These are phyloP conservation scores for Saussurea involucrata DNA, from an alignment of 129 eudicot genomes.

Conservation along the genomic window DNA sequence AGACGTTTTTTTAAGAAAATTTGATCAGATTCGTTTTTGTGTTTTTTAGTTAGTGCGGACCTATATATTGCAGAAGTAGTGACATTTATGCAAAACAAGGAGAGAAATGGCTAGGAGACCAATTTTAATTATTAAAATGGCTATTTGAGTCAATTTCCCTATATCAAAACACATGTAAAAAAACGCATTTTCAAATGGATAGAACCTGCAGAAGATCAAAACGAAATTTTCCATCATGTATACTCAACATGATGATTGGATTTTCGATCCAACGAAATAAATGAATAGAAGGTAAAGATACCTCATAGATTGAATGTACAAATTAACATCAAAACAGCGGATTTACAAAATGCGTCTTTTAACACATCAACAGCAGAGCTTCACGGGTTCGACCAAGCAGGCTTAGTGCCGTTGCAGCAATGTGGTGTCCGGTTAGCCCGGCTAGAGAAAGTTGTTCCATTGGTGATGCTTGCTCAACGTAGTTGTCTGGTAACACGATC, in stretches of 20 bases:
- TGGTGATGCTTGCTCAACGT: constrained; percentile 79
- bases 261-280: constrained; percentile 8
- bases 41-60: too few species aligned
- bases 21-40: too few species aligned
- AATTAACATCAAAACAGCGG: not conserved
- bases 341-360: not conserved
- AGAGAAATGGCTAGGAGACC: too few species aligned
- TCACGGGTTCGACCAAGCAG: constrained; percentile 95
- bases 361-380: constrained; percentile 88
- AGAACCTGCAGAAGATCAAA: not conserved
- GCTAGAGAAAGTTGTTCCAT: constrained; percentile 81
- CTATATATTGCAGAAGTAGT: too few species aligned
- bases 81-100: too few species aligned
- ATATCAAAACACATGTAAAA: not conserved
- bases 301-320: constrained; percentile 10
- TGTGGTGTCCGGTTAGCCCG: constrained; percentile 86
- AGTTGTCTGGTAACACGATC: constrained; percentile 79
- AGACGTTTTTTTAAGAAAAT: too few species aligned
- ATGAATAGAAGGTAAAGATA: not conserved
- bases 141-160: too few species aligned
- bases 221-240: constrained; percentile 12
- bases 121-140: too few species aligned
- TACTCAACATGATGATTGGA: not conserved
- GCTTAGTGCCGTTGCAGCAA: constrained; percentile 87
- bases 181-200: not conserved